Conservation (phyloP, 1,284 basidiomycete genomes). For the Trametes pubescens region DNA sequence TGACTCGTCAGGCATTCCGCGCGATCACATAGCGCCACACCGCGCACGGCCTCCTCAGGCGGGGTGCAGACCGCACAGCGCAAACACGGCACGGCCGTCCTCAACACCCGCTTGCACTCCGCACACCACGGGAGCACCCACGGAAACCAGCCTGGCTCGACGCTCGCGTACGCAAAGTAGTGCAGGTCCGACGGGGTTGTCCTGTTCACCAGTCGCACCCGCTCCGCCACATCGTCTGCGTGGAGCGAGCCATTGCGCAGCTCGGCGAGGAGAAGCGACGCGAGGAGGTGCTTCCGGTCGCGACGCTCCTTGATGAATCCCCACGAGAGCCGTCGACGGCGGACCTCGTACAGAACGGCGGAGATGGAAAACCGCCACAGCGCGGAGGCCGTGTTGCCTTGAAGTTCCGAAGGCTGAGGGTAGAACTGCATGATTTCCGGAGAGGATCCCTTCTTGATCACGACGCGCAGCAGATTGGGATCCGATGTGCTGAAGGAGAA, state of each 20-base stretch:
- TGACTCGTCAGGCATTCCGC: slow-evolving; percentile 23
- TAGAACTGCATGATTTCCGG: slow-evolving; percentile 32
- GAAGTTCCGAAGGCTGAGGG: slow-evolving; percentile 30
- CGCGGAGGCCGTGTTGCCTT: slow-evolving; percentile 26
- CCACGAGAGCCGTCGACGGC: slow-evolving; percentile 21
- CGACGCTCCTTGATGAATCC: slow-evolving; percentile 10
- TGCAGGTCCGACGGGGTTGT: slow-evolving; percentile 18
- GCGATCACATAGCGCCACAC: slow-evolving; percentile 28
- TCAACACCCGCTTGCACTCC: slow-evolving; percentile 16
- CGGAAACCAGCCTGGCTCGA: slow-evolving; percentile 23
- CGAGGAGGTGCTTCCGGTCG: slow-evolving; percentile 23
- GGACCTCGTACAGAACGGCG: slow-evolving; percentile 28
- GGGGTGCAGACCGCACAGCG: slow-evolving; percentile 1
- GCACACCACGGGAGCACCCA: slow-evolving; percentile 17
- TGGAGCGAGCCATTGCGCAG: slow-evolving; percentile 7
- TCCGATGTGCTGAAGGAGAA: not conserved
- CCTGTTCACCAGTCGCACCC: slow-evolving; percentile 5
- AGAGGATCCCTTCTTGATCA: slow-evolving; percentile 26
- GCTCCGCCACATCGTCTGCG: slow-evolving; percentile 20
- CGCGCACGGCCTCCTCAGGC: slow-evolving; percentile 1
- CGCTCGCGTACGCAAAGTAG: slow-evolving; percentile 7
- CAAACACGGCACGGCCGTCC: slow-evolving; percentile 24
- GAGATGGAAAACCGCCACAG: slow-evolving; percentile 39
- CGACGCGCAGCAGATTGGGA: slow-evolving; percentile 9
- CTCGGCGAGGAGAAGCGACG: slow-evolving; percentile 26